Evolutionary conservation across 768 basidiomycete genomes (phyloP).

Genomic region (Termitomyces sp.): DNA sequence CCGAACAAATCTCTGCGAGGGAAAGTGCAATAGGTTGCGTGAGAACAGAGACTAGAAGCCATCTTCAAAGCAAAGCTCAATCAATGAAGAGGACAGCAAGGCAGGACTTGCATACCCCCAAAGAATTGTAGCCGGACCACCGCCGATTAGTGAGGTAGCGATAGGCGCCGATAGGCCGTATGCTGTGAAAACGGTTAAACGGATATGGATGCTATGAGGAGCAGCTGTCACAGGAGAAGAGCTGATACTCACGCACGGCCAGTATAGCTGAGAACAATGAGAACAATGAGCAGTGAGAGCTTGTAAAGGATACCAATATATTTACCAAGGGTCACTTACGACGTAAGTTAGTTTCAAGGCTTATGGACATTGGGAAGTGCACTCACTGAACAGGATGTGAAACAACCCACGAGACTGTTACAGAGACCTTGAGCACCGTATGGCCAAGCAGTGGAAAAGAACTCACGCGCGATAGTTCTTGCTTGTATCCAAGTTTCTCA

Average conservation of each 20-base stretch:
- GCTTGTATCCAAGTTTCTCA: conserved; percentile 48
- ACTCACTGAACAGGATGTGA: conserved; percentile 51
- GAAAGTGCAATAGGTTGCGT: conserved; percentile 46
- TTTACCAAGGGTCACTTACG: conserved; percentile 42
- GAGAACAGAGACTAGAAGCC: conserved; percentile 43
- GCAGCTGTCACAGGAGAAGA: background rate
- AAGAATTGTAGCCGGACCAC: conserved; percentile 51
- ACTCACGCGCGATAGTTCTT: conserved; percentile 48
- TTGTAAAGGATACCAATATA: background rate
- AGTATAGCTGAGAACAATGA: conserved; percentile 40
- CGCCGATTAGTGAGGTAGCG: conserved; percentile 46
- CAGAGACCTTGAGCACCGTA: background rate
- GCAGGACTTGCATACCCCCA: conserved; percentile 39
- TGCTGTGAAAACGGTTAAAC: conserved; percentile 24
- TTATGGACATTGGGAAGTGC: background rate
- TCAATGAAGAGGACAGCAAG: background rate
- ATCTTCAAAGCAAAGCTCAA: conserved; percentile 23
- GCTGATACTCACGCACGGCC: conserved; percentile 46
- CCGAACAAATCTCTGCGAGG: conserved; percentile 53
- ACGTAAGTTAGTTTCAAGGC: background rate
- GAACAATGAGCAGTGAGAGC: conserved; percentile 1
- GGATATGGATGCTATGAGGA: background rate
- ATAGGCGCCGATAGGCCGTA: conserved; percentile 51
- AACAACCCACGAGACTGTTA: conserved; percentile 42
- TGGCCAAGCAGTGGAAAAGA: background rate